Base-by-base conservation (phyloP, 2,329 filamentous ascomycete genomes). In the Cladosporium sp. region DNA sequence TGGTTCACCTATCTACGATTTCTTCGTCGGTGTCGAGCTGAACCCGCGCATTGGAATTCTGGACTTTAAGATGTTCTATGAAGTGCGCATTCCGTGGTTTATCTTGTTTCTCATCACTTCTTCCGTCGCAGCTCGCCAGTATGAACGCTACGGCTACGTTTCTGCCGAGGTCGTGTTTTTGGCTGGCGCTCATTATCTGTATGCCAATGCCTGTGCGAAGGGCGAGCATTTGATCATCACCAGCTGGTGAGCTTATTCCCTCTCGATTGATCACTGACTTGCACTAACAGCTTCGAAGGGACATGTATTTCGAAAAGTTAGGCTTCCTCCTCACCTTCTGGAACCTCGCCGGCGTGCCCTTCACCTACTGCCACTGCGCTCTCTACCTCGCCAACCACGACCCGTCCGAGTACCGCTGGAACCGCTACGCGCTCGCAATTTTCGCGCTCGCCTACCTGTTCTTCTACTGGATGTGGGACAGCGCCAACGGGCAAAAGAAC, bases 271-370 rank as follows among this genome's bases (percentile, higher is more conserved):
- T 12, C 3, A 7, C 41, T 43, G n/a, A 43, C 11, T n/a, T n/a
- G n/a, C n/a, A n/a, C 22, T 27, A 11, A 17, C 4, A 24, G n/a
- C 18, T 15, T 38, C 88, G 42, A n/a, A 96, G 90, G 83, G 90
- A 96, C 64, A 95, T 96, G 86, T 95, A 95, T 76, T 92, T 89
- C 63, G 90, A 96, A 77, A 96, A 96, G 73, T 91, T 88, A 81
- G 90, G 90, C 45, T 96, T 96, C 76, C 95, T 96, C 89, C 81
- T 96, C 59, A 95, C 93, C 70, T 96, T 96, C 81, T 96, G 90
- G 90, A 96, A 95, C 72, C 77, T 96, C 67, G 89, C 90, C 41
- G 90, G 90, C 58, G 90, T 96, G 19, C 90, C 90, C 11, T 78
- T 96, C 50, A 90, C 84, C 50, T 96, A 96, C 79, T 95, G 89